phyloP scores from a whole-genome alignment of 1,284 basidiomycete species.

The Trichosporon ovoides region DNA sequence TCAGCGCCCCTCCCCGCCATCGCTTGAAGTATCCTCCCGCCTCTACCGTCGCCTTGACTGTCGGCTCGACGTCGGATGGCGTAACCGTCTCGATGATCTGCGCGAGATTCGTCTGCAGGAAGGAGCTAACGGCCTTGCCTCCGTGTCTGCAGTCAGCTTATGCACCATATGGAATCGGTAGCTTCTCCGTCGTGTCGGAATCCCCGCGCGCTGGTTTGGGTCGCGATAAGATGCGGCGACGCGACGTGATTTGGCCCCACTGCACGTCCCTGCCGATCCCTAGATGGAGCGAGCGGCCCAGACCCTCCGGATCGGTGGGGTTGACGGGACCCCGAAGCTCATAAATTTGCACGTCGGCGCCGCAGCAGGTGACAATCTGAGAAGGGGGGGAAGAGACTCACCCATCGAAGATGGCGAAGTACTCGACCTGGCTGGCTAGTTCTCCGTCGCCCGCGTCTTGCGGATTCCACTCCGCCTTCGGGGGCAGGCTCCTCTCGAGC shows the following conservation, averaged over 20 bases:
- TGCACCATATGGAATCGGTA: background rate
- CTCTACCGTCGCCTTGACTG: conserved; percentile 70
- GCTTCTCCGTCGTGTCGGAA: too few species aligned
- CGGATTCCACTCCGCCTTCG: conserved; percentile 64
- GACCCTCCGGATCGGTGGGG: background rate
- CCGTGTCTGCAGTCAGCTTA: conserved; percentile 58
- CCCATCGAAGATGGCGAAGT: conserved; percentile 87
- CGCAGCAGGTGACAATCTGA: too few species aligned
- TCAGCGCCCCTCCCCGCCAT: conserved; percentile 69
- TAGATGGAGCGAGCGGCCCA: background rate
- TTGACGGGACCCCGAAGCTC: background rate
- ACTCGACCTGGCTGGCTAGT: conserved; percentile 68
- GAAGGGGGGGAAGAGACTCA: conserved; percentile 40
- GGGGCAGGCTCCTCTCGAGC: conserved; percentile 61
- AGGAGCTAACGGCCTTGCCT: conserved; percentile 67
- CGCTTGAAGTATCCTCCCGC: conserved; percentile 75
- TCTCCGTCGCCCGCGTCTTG: conserved; percentile 48
- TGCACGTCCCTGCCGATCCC: background rate
- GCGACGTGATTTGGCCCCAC: background rate
- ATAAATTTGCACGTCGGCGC: background rate
- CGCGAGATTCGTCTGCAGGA: conserved; percentile 73
- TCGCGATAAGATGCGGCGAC: too few species aligned
- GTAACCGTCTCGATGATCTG: conserved; percentile 69
- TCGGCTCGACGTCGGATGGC: conserved; percentile 62
- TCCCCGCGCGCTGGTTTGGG: too few species aligned